Evolutionary conservation across 352 stramenopile genomes (phyloP).

Genomic region (Phytopythium chamaehyphon): DNA sequence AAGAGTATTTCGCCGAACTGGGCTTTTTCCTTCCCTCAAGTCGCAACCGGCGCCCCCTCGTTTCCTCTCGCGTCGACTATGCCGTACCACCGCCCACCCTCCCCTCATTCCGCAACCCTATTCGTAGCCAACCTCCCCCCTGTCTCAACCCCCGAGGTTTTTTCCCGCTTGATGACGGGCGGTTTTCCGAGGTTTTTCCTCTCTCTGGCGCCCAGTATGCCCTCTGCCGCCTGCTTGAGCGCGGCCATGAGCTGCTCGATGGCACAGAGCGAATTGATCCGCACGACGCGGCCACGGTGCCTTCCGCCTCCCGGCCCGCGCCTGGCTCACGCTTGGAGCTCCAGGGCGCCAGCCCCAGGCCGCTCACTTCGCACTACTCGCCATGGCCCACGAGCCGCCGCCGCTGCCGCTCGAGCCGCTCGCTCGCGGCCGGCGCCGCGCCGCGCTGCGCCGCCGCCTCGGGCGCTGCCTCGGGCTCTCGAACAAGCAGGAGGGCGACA

Average conservation of each 20-base stretch:
- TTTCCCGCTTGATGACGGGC: neutral
- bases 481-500: no score
- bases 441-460: conserved; percentile 22
- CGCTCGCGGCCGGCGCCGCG: conserved; percentile 3
- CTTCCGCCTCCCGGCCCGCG: neutral
- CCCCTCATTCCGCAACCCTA: neutral
- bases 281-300: neutral
- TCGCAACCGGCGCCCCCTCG: neutral
- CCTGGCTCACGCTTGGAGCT: conserved; percentile 2
- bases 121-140: neutral
- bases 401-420: neutral
- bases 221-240: conserved; percentile 23
- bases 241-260: conserved; percentile 12
- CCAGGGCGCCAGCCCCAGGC: no score
- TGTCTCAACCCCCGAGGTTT: conserved; percentile 12
- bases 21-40: conserved; percentile 1
- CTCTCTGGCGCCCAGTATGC: conserved; percentile 1
- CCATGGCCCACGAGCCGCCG: no score
- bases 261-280: neutral
- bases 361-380: neutral
- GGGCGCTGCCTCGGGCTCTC: conserved; percentile 15
- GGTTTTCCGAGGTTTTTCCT: conserved; percentile 12
- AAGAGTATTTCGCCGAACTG: conserved; percentile 1
- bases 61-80: neutral
- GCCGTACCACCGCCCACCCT: neutral